Conservation (phyloP, 1,139 yeast genomes). For the Zygosaccharomyces pseudobailii region DNA sequence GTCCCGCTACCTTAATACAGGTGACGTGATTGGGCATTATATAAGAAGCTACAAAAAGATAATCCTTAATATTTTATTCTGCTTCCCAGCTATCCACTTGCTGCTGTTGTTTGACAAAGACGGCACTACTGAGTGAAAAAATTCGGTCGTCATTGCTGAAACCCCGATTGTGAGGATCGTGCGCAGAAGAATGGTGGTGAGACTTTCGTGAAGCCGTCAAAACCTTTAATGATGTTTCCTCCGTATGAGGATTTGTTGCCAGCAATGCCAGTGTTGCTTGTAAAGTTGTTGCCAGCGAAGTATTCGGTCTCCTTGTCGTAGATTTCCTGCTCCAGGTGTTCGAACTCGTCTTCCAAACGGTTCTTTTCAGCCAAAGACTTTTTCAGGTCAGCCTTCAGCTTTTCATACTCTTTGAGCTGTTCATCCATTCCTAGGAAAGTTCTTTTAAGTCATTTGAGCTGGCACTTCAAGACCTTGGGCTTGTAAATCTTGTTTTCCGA, state of each 20-base stretch:
- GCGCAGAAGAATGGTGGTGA: slow-evolving; percentile 41
- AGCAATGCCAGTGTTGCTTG: slow-evolving; percentile 19
- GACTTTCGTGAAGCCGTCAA: slow-evolving; percentile 72
- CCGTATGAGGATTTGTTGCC: slow-evolving; percentile 35
- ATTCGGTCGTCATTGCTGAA: slow-evolving; percentile 80
- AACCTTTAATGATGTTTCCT: slow-evolving; percentile 86
- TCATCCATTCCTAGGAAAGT: slow-evolving; percentile 19
- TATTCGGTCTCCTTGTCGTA: slow-evolving; percentile 77
- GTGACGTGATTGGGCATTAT: neutral
- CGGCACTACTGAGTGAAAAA: slow-evolving; percentile 75
- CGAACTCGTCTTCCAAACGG: slow-evolving; percentile 57
- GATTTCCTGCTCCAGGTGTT: slow-evolving; percentile 69
- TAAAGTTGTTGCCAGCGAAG: slow-evolving; percentile 52
- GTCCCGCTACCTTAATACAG: neutral
- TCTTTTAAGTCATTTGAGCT: neutral
- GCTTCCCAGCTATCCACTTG: slow-evolving; percentile 12
- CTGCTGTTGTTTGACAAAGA: slow-evolving; percentile 59
- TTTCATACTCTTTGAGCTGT: slow-evolving; percentile 54
- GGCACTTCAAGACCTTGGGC: neutral
- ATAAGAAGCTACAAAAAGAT: neutral
- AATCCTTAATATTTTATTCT: neutral
- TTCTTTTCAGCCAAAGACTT: slow-evolving; percentile 62
- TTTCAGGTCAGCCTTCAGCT: slow-evolving; percentile 61
- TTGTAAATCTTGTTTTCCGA: neutral
- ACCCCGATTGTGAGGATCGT: slow-evolving; percentile 43